Evolutionary conservation across 2,329 filamentous ascomycete species (phyloP).

Genomic region (Pyrenophora tritici-repentis): DNA sequence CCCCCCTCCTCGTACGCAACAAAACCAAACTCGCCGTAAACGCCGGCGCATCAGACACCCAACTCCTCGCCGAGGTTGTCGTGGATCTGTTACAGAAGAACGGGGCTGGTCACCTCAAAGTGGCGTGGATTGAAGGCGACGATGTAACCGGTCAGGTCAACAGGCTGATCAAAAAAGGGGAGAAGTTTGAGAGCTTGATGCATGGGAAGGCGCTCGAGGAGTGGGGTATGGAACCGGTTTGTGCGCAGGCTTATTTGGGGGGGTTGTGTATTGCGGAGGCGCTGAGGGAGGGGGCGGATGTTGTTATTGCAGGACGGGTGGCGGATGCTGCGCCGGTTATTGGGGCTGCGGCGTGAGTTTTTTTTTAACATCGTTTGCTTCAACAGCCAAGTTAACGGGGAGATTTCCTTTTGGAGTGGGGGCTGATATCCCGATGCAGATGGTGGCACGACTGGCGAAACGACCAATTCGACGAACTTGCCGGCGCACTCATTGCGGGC

Average conservation of each 20-base stretch:
- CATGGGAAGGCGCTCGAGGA: constrained; percentile 47
- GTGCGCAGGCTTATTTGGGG: constrained; percentile 21
- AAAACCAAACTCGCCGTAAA: constrained; percentile 56
- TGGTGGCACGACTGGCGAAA: constrained; percentile 60
- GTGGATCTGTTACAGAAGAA: constrained; percentile 15
- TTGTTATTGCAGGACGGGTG: constrained; percentile 40
- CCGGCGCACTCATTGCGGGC: constrained; percentile 46
- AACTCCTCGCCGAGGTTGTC: constrained; percentile 33
- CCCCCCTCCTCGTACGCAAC: constrained; percentile 22
- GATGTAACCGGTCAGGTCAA: constrained; percentile 40
- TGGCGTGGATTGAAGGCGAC: constrained; percentile 28
- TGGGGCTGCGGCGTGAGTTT: constrained; percentile 48
- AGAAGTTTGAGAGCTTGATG: constrained; percentile 47
- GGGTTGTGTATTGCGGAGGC: constrained; percentile 33
- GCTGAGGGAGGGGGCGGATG: constrained; percentile 33
- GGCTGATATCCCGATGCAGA: no score
- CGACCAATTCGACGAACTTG: constrained; percentile 42
- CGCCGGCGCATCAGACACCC: constrained; percentile 59
- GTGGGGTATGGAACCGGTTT: constrained; percentile 36
- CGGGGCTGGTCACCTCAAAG: constrained; percentile 24
- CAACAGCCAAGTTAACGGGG: no score
- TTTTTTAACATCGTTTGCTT: no score
- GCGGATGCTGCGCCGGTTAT: constrained; percentile 50
- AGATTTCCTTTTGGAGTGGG: no score
- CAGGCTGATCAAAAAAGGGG: constrained; percentile 40